These are phyloP conservation scores for Potentilla sterilis DNA, from an alignment of 306 rosid genomes.

Conservation along the genomic window DNA sequence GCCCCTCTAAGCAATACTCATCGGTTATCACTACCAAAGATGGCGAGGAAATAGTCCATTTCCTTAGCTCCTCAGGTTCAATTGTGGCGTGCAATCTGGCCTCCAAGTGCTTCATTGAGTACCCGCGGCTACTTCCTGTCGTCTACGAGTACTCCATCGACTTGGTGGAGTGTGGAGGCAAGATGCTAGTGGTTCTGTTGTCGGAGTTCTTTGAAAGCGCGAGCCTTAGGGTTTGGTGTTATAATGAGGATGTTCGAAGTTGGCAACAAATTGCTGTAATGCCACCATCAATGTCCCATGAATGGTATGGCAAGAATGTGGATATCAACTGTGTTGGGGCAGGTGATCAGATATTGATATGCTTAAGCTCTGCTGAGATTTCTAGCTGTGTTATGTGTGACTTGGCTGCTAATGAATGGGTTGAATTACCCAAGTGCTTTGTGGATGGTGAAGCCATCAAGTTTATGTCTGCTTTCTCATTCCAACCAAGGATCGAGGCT, in stretches of 20 bases:
- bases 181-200: slow-evolving; percentile 73
- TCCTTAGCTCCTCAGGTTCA: slow-evolving; percentile 74
- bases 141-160: slow-evolving; percentile 86
- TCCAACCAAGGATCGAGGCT: slow-evolving; percentile 94
- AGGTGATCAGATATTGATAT: slow-evolving; percentile 59
- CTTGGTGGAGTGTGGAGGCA: slow-evolving; percentile 70
- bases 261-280: slow-evolving; percentile 85
- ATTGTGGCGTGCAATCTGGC: slow-evolving; percentile 70
- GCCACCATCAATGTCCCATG: slow-evolving; percentile 87
- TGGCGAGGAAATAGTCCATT: slow-evolving; percentile 59
- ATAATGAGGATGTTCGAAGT: slow-evolving; percentile 44
- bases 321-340: slow-evolving; percentile 91
- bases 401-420: slow-evolving; percentile 61
- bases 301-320: slow-evolving; percentile 85
- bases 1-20: slow-evolving; percentile 88
- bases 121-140: slow-evolving; percentile 74
- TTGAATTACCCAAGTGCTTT: slow-evolving; percentile 66
- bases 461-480: slow-evolving; percentile 87
- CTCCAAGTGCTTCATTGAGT: slow-evolving; percentile 58
- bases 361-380: slow-evolving; percentile 65
- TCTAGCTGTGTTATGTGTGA: slow-evolving; percentile 62
- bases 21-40: slow-evolving; percentile 58
- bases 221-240: slow-evolving; percentile 80
- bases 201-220: slow-evolving; percentile 79
- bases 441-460: slow-evolving; percentile 63